Evolutionary conservation across 169 alveolate genomes (phyloP).

Genomic region (Eimeria sp.): DNA sequence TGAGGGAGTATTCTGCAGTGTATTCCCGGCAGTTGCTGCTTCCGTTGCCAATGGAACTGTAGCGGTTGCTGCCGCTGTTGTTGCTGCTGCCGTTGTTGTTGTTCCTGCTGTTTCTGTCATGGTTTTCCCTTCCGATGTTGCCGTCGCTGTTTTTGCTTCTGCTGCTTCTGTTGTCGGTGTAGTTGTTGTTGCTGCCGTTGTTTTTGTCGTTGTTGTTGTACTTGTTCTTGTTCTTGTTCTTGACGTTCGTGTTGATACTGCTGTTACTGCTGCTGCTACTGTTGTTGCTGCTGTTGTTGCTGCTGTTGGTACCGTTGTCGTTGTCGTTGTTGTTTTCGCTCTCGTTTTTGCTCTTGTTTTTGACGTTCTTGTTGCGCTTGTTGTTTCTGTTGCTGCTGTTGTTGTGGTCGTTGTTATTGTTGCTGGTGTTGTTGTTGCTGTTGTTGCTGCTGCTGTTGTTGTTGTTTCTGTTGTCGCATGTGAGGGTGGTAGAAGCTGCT

Average conservation of each 20-base stretch:
- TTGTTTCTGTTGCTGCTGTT: background rate
- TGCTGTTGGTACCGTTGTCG: too few species aligned
- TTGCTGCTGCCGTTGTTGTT: background rate
- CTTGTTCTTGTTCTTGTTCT: too few species aligned
- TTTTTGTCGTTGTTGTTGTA: too few species aligned
- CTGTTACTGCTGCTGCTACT: too few species aligned
- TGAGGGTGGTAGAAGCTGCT: background rate
- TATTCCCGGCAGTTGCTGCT: background rate
- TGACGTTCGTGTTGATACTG: too few species aligned
- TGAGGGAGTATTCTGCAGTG: background rate
- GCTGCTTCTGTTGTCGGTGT: background rate
- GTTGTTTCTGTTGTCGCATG: background rate
- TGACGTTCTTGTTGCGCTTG: background rate
- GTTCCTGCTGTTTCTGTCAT: background rate
- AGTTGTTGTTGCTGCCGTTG: background rate
- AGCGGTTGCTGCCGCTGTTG: background rate
- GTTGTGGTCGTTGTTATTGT: background rate
- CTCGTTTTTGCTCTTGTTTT: too few species aligned
- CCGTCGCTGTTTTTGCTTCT: background rate
- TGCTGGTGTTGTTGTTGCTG: background rate
- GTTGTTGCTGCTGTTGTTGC: too few species aligned
- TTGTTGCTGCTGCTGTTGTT: slow-evolving; percentile 22
- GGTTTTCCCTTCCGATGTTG: background rate
- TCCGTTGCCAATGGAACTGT: background rate
- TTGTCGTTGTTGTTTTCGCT: too few species aligned